Base-by-base conservation (phyloP, 306 rosid genomes). In the Pterocarpus santalinus region DNA sequence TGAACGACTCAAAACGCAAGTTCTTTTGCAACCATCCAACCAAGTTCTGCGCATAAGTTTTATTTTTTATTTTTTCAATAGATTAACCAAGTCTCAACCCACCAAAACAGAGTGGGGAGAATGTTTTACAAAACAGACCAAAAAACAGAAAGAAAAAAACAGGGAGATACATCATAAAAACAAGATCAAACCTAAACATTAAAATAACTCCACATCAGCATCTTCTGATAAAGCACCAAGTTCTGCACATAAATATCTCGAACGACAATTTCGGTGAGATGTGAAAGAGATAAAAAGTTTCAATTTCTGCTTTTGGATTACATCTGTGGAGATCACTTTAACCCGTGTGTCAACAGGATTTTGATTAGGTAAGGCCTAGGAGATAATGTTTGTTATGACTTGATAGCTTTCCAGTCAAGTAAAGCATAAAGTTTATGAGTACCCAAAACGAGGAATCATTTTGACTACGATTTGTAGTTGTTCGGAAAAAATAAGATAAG, bases 261-360 rank as follows among this genome's bases (percentile, higher is more conserved):
- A 36, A 46, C 2, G 43, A 43, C 8, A 43, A 13, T 12, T 22
- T 60, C 0, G 70, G 69, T 7, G 39, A 33, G 33, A 79, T 51
- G 44, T 44, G 67, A 58, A 44, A 79, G 62, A 44, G 69, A 69
- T 57, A 69, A 66, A 56, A 70, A 7, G 64, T 10, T 36, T 12
- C 17, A 55, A 56, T 53, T 36, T 41, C 68, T 58, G 68, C 6
- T 58, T 73, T 41, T 41, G 9, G 52, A 22, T 17, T 16, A 61
- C 83, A 80, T 22, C 9, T 71, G 83, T 80, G 65, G 46, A 16
- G 53, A 47, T 60, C 28, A 22, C 28, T 69, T 46, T 70, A 80
- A 65, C 78, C 78, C 6, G 9, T 35, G 11, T 64, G 1, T 43
- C 43, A 35, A 63, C 36, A 62, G 4, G 11, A 47, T 35, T 46